These are phyloP conservation scores for Chrysosporium keratinophilum DNA, from an alignment of 2,329 filamentous ascomycete species.

Conservation along the genomic window DNA sequence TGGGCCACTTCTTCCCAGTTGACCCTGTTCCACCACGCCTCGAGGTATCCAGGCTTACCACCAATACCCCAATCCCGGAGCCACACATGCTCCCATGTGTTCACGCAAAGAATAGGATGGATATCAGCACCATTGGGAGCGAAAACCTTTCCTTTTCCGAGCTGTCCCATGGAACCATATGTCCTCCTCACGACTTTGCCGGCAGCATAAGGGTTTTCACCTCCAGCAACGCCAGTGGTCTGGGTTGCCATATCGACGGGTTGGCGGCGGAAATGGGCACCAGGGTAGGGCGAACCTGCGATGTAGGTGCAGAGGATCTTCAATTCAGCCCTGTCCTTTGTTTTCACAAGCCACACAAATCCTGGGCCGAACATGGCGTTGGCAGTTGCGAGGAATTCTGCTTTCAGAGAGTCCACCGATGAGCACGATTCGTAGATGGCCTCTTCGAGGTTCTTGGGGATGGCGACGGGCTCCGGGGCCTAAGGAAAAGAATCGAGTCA, in stretches of 20 bases:
- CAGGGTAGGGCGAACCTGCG: slow-evolving; percentile 77
- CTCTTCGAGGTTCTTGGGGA: slow-evolving; percentile 47
- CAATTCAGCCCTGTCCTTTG: slow-evolving; percentile 38
- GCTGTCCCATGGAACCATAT: slow-evolving; percentile 21
- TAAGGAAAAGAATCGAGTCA: slow-evolving; percentile 24
- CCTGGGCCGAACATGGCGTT: slow-evolving; percentile 91
- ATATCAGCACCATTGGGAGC: slow-evolving; percentile 43
- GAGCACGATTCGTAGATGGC: slow-evolving; percentile 64
- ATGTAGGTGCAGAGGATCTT: slow-evolving; percentile 81
- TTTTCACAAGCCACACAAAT: slow-evolving; percentile 86
- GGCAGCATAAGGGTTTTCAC: slow-evolving; percentile 14
- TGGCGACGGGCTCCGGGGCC: slow-evolving; percentile 39
- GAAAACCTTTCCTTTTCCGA: slow-evolving; percentile 23
- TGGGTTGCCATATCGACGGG: slow-evolving; percentile 40
- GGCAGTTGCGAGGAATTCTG: slow-evolving; percentile 70
- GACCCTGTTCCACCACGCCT: slow-evolving; percentile 77
- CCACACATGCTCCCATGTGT: slow-evolving; percentile 94
- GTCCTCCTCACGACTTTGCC: slow-evolving; percentile 14
- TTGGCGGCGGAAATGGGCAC: slow-evolving; percentile 68
- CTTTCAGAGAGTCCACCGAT: slow-evolving; percentile 68
- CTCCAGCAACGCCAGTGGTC: slow-evolving; percentile 20
- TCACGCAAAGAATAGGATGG: slow-evolving; percentile 75
- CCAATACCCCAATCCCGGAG: slow-evolving; percentile 66
- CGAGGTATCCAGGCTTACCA: slow-evolving; percentile 66
- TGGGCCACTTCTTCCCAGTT: slow-evolving; percentile 68